A percentile compares a stretch with the other conserved stretches of the same genome.
phyloP scores from a whole-genome alignment of 2,329 filamentous ascomycete genomes.

The Sporothrix schenckii region DNA sequence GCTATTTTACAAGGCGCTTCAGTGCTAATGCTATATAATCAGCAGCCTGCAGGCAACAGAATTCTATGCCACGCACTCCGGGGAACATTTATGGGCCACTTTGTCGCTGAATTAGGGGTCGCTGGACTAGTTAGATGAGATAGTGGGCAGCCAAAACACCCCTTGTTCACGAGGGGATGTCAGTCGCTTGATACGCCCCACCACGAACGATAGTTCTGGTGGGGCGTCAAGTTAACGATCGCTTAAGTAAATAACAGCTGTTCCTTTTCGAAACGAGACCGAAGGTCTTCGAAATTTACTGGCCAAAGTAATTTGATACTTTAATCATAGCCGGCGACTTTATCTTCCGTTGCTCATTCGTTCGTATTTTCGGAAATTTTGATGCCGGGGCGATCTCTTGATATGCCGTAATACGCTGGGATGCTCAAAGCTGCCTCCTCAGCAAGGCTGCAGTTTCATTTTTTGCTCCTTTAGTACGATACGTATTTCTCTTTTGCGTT shows the following conservation, averaged over 20 bases:
- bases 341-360: constrained; percentile 14
- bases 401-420: constrained; percentile 3
- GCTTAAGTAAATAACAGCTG: background rate
- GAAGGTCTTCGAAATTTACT: background rate
- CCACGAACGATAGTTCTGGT: constrained; percentile 6
- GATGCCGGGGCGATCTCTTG: constrained; percentile 17
- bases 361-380: background rate
- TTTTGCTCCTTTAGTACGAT: constrained; percentile 5
- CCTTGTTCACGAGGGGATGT: background rate
- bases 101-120: constrained; percentile 22
- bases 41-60: constrained; percentile 17
- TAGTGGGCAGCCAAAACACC: background rate
- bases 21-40: background rate
- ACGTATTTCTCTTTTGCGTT: constrained; percentile 8
- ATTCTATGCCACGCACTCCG: background rate
- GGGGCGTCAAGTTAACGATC: constrained; percentile 1
- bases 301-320: background rate
- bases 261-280: background rate
- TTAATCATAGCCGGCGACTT: background rate
- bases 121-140: background rate
- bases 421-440: background rate
- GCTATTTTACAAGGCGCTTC: constrained; percentile 2
- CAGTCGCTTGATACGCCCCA: constrained; percentile 4
- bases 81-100: constrained; percentile 7
- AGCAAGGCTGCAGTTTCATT: constrained; percentile 11